These are phyloP conservation scores for Aquilaria agallochum DNA, from an alignment of 441 rosid species.

Conservation along the genomic window DNA sequence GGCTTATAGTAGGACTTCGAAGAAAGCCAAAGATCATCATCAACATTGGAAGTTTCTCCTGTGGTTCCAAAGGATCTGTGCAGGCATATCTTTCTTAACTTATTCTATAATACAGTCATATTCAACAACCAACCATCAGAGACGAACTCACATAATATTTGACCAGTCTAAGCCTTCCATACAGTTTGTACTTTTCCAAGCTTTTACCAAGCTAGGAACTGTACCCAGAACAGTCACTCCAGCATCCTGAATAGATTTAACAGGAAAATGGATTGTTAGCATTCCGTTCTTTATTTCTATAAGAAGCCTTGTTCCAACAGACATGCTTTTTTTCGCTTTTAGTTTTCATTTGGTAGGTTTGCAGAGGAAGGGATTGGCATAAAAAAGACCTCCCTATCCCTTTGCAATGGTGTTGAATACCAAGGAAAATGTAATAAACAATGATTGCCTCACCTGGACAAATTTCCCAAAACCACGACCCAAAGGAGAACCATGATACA, in stretches of 20 bases:
- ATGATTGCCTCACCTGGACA: slow-evolving; percentile 50
- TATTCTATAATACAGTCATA: not conserved
- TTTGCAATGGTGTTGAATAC: not conserved
- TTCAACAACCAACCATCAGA: not conserved
- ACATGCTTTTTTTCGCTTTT: no score
- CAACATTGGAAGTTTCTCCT: slow-evolving; percentile 85
- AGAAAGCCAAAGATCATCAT: slow-evolving; percentile 94
- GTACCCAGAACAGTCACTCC: slow-evolving; percentile 83
- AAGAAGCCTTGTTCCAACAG: no score
- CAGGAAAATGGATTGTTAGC: not conserved
- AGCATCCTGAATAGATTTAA: slow-evolving; percentile 54
- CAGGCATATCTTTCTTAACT: not conserved
- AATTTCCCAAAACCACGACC: slow-evolving; percentile 79
- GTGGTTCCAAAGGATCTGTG: slow-evolving; percentile 54
- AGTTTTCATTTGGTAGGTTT: no score
- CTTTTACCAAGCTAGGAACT: slow-evolving; percentile 83
- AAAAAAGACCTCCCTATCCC: not conserved
- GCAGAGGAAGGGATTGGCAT: not conserved
- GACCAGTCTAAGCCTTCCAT: slow-evolving; percentile 83
- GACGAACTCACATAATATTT: slow-evolving; percentile 46
- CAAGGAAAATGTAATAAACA: not conserved
- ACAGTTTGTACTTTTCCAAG: slow-evolving; percentile 69
- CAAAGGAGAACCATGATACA: slow-evolving; percentile 87
- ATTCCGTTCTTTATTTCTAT: no score
- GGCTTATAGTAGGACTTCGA: slow-evolving; percentile 75